Percentiles rank a stretch among this genome's conserved stretches.
Conservation (phyloP, 1,284 basidiomycete genomes). For the Sutorius eximius region DNA sequence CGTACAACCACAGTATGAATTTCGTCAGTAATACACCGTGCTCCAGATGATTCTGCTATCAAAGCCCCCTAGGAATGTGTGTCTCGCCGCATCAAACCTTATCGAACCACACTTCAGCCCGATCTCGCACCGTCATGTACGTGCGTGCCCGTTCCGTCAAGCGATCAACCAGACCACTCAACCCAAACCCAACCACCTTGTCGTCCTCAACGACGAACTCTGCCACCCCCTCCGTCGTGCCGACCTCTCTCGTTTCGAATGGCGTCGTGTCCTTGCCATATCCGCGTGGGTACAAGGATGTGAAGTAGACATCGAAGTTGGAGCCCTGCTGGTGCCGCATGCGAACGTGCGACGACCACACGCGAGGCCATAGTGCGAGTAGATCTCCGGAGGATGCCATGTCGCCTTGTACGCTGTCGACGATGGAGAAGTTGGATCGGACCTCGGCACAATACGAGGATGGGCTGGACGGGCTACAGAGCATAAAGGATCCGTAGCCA, state of each 20-base stretch:
- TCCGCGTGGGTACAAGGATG: slow-evolving; percentile 28
- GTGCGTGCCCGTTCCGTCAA: slow-evolving; percentile 19
- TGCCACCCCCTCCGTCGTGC: slow-evolving; percentile 1
- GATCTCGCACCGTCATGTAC: slow-evolving; percentile 15
- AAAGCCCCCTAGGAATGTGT: neutral
- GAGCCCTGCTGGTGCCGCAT: slow-evolving; percentile 13
- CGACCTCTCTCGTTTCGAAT: slow-evolving; percentile 26
- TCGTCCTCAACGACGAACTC: slow-evolving; percentile 27
- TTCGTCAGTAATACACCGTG: neutral
- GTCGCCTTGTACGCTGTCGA: slow-evolving; percentile 13
- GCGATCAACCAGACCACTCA: slow-evolving; percentile 16
- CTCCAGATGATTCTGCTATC: neutral
- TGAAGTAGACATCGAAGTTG: slow-evolving; percentile 16
- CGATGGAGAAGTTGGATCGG: slow-evolving; percentile 29
- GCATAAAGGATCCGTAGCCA: slow-evolving; percentile 38
- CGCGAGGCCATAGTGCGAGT: slow-evolving; percentile 28
- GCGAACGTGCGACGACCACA: slow-evolving; percentile 34
- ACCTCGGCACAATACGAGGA: slow-evolving; percentile 32
- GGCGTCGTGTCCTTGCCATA: slow-evolving; percentile 32
- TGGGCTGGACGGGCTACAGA: slow-evolving; percentile 32
- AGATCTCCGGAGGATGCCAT: slow-evolving; percentile 13
- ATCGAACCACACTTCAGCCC: slow-evolving; percentile 31
- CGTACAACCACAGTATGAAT: neutral
- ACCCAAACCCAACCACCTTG: slow-evolving; percentile 29
- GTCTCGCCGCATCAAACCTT: slow-evolving; percentile 12